Evolutionary conservation across 108 stramenopile genomes (phyloP).

Genomic region (Asterionellopsis glacialis): DNA sequence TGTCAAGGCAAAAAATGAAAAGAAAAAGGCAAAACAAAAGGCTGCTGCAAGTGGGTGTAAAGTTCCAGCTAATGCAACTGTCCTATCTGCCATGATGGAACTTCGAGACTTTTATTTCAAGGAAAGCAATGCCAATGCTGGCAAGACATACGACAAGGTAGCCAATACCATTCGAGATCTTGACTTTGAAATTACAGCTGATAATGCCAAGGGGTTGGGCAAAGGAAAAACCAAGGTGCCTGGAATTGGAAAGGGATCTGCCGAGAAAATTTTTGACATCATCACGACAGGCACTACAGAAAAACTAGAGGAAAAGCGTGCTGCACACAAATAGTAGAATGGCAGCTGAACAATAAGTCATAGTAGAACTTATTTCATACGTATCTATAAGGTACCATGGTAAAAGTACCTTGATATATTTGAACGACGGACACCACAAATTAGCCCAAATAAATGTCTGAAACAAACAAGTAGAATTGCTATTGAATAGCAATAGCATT

Average conservation of each 20-base stretch:
- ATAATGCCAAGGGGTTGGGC: conserved; percentile 63
- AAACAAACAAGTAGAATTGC: too few relatives aligned
- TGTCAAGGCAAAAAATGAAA: conserved; percentile 34
- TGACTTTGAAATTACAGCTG: conserved; percentile 58
- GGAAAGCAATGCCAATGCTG: conserved; percentile 54
- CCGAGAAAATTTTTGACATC: conserved; percentile 73
- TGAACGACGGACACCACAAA: too few relatives aligned
- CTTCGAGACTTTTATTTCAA: conserved; percentile 40
- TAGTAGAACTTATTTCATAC: too few relatives aligned
- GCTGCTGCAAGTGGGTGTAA: conserved; percentile 33
- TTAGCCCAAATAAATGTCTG: too few relatives aligned
- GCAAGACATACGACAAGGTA: conserved; percentile 35
- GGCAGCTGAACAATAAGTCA: background rate
- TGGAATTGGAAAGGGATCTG: conserved; percentile 61
- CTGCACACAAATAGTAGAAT: conserved; percentile 5
- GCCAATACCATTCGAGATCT: conserved; percentile 44
- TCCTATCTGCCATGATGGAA: conserved; percentile 54
- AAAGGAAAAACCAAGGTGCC: conserved; percentile 78
- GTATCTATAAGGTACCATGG: too few relatives aligned
- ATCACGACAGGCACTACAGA: conserved; percentile 58
- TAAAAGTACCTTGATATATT: too few relatives aligned
- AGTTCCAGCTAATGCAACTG: conserved; percentile 48
- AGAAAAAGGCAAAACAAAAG: conserved; percentile 29
- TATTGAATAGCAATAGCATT: too few relatives aligned
- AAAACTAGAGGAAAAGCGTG: conserved; percentile 75